These are phyloP conservation scores for Mortierella claussenii DNA, from an alignment of 192 early-diverging fungal genomes.

Conservation along the genomic window DNA sequence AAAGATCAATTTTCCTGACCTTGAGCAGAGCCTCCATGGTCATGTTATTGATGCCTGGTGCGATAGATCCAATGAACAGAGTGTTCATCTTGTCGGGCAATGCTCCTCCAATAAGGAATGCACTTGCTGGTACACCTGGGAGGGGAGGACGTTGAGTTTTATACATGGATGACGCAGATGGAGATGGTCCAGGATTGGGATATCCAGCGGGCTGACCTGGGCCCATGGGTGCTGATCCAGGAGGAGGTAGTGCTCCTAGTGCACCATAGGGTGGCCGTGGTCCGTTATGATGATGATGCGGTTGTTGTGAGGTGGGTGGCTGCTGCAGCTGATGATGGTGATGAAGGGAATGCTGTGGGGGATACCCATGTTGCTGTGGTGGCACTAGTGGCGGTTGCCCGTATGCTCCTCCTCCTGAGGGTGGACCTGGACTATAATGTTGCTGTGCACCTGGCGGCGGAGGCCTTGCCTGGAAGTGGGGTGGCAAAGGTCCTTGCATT, in stretches of 20 bases:
- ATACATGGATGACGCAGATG: neutral
- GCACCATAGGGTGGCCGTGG: slow-evolving; percentile 25
- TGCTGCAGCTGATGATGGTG: slow-evolving; percentile 2
- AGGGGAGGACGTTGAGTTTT: neutral
- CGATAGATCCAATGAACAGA: slow-evolving; percentile 75
- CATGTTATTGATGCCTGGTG: slow-evolving; percentile 72
- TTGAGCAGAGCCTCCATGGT: slow-evolving; percentile 73
- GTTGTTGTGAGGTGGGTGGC: too few species aligned
- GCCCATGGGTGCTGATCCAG: slow-evolving; percentile 16
- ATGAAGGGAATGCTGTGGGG: neutral
- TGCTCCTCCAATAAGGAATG: slow-evolving; percentile 34
- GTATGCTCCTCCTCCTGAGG: slow-evolving; percentile 13
- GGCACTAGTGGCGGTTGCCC: neutral
- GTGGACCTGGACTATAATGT: slow-evolving; percentile 12
- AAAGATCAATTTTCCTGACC: slow-evolving; percentile 54
- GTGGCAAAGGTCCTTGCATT: slow-evolving; percentile 11
- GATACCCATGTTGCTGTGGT: slow-evolving; percentile 1
- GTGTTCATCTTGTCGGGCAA: slow-evolving; percentile 71
- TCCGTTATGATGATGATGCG: slow-evolving; percentile 9
- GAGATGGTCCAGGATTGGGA: slow-evolving; percentile 2
- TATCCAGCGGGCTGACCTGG: slow-evolving; percentile 12
- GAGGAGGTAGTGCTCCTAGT: slow-evolving; percentile 22
- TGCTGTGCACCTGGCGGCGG: slow-evolving; percentile 4
- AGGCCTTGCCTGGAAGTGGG: slow-evolving; percentile 9
- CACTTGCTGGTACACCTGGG: neutral